phyloP scores from a whole-genome alignment of 2,329 filamentous ascomycete species.

The Microsporum audouinii region DNA sequence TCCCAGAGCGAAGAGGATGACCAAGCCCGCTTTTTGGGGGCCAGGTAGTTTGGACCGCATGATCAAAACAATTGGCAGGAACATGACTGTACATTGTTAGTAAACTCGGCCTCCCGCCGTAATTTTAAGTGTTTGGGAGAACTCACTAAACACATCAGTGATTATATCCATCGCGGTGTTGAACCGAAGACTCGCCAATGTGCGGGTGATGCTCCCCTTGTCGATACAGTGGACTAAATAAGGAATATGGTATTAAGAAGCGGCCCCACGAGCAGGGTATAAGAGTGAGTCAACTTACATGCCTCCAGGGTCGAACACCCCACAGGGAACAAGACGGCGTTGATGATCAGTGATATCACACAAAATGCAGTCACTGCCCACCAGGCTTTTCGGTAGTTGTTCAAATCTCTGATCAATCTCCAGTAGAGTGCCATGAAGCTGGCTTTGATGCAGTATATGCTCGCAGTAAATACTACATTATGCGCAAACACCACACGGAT shows the following conservation, averaged over 20 bases:
- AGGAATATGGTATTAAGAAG: background rate
- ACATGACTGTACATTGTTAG: constrained; percentile 8
- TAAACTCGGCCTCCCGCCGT: background rate
- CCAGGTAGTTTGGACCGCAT: constrained; percentile 8
- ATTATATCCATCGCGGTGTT: constrained; percentile 9
- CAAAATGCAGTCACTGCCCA: constrained; percentile 6
- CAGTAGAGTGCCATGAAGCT: constrained; percentile 10
- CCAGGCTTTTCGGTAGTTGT: constrained; percentile 8
- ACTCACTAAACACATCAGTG: constrained; percentile 8
- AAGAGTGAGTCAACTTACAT: constrained; percentile 4
- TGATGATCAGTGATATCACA: background rate
- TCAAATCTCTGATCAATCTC: constrained; percentile 8
- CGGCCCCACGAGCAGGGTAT: background rate
- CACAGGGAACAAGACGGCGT: constrained; percentile 3
- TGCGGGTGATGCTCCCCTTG: background rate
- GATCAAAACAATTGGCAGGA: constrained; percentile 8
- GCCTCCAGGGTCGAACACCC: constrained; percentile 8
- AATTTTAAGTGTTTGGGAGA: background rate
- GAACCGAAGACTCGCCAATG: constrained; percentile 6
- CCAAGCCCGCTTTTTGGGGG: constrained; percentile 8
- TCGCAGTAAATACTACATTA: constrained; percentile 6
- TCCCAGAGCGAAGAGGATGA: constrained; percentile 10
- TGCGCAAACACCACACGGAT: constrained; percentile 7
- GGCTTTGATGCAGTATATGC: constrained; percentile 10
- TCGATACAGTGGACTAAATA: constrained; percentile 6